Conservation (phyloP, 768 basidiomycete species). For the Agaricus sinodeliciosus region DNA sequence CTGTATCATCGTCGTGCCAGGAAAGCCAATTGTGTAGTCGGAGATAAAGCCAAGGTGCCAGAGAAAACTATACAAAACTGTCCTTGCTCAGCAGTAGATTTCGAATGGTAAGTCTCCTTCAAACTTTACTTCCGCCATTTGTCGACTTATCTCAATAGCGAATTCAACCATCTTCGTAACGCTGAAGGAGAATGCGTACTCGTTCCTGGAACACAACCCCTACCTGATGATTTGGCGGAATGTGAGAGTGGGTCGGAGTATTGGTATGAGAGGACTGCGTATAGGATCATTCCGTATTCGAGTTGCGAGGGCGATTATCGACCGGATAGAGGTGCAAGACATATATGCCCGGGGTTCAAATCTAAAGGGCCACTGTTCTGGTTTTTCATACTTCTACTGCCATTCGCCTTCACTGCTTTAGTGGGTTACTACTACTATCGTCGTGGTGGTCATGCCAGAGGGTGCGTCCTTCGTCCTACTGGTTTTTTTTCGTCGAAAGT, state of each 20-base stretch:
- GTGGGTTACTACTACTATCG: constrained; percentile 80
- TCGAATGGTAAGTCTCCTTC: constrained; percentile 79
- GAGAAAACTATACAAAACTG: constrained; percentile 64
- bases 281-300: constrained; percentile 88
- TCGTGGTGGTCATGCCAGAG: constrained; percentile 63
- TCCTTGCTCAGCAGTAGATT: constrained; percentile 66
- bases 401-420: constrained; percentile 70
- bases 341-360: constrained; percentile 77
- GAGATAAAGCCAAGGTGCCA: constrained; percentile 49
- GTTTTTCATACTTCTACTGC: constrained; percentile 68
- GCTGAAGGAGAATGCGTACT: constrained; percentile 69
- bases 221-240: constrained; percentile 42
- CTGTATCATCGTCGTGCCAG: constrained; percentile 87
- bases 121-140: neutral
- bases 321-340: constrained; percentile 67
- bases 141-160: constrained; percentile 40
- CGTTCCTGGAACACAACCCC: constrained; percentile 58
- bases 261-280: constrained; percentile 93
- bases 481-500: constrained; percentile 5
- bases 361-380: constrained; percentile 80
- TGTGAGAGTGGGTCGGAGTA: constrained; percentile 60
- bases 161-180: constrained; percentile 85
- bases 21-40: constrained; percentile 77
- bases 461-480: constrained; percentile 41
- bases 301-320: constrained; percentile 75